Evolutionary conservation across 2,329 filamentous ascomycete species (phyloP).

Genomic region (Ophiosphaerella narmari): DNA sequence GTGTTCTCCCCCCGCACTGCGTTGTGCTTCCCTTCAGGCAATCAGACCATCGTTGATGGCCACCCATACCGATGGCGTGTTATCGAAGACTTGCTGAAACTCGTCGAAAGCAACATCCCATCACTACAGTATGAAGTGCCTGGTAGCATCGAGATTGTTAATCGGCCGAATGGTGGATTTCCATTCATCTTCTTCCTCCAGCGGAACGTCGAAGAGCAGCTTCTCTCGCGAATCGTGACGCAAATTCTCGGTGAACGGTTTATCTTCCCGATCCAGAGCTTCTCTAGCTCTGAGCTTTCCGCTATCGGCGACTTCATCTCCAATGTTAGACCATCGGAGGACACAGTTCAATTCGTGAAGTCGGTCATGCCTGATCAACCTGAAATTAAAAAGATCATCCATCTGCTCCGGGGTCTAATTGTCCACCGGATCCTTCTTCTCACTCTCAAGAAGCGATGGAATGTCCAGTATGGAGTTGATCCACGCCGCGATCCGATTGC

Average conservation of each 20-base stretch:
- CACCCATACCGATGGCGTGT: constrained; percentile 48
- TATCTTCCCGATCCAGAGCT: constrained; percentile 32
- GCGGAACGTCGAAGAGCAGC: constrained; percentile 37
- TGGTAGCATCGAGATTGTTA: constrained; percentile 57
- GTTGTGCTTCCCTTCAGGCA: constrained; percentile 52
- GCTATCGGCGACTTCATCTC: constrained; percentile 45
- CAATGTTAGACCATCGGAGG: constrained; percentile 15
- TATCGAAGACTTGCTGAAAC: constrained; percentile 41
- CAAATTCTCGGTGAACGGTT: constrained; percentile 37
- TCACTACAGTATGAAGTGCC: constrained; percentile 37
- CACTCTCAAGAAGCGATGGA: constrained; percentile 66
- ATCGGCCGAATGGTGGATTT: constrained; percentile 46
- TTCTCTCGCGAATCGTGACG: constrained; percentile 35
- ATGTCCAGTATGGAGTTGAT: constrained; percentile 62
- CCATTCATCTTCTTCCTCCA: constrained; percentile 63
- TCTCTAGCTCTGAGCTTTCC: constrained; percentile 24
- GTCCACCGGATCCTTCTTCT: constrained; percentile 64
- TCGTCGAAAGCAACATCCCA: constrained; percentile 31
- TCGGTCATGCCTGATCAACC: constrained; percentile 40
- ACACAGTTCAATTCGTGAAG: constrained; percentile 19
- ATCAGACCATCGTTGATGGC: constrained; percentile 47
- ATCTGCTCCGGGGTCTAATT: constrained; percentile 67
- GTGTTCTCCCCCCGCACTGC: constrained; percentile 50
- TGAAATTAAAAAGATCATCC: constrained; percentile 53
- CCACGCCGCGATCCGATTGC: constrained; percentile 62